phyloP scores from a whole-genome alignment of 2,329 filamentous ascomycete genomes.

The Aspergillus vadensis region DNA sequence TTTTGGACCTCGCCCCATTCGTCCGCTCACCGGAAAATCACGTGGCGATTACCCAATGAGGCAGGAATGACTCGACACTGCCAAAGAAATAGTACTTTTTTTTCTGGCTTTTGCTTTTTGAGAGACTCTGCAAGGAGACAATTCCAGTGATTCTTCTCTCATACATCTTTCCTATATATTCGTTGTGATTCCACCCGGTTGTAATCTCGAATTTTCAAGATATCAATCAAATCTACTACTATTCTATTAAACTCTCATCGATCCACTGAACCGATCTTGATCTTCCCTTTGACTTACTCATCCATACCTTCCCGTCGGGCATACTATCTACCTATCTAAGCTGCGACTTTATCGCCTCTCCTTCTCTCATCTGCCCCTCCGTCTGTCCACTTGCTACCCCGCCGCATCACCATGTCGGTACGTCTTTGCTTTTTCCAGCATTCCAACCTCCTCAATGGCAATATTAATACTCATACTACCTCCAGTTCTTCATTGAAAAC shows the following conservation, averaged over 20 bases:
- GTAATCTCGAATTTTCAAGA: no score
- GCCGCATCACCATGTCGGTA: conserved; percentile 34
- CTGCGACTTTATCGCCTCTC: no score
- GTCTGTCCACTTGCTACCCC: neutral
- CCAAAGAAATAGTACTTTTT: no score
- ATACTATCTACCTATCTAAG: conserved; percentile 5
- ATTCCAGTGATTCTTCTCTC: no score
- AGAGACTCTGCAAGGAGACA: no score
- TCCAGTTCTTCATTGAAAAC: conserved; percentile 74
- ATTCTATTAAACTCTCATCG: no score
- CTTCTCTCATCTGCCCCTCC: neutral
- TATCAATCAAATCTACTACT: no score
- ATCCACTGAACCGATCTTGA: no score
- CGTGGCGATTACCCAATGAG: conserved; percentile 20
- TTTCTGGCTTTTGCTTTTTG: no score
- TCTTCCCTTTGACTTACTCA: neutral
- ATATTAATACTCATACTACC: conserved; percentile 13
- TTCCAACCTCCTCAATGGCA: conserved; percentile 13
- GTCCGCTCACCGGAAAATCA: conserved; percentile 30
- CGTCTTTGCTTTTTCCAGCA: conserved; percentile 21
- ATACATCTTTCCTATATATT: no score
- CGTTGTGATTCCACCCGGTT: no score
- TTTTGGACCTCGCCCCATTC: neutral
- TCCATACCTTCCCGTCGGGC: neutral
- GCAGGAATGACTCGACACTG: neutral